Conservation (phyloP, 2,329 filamentous ascomycete species). For the Curvularia lunata region DNA sequence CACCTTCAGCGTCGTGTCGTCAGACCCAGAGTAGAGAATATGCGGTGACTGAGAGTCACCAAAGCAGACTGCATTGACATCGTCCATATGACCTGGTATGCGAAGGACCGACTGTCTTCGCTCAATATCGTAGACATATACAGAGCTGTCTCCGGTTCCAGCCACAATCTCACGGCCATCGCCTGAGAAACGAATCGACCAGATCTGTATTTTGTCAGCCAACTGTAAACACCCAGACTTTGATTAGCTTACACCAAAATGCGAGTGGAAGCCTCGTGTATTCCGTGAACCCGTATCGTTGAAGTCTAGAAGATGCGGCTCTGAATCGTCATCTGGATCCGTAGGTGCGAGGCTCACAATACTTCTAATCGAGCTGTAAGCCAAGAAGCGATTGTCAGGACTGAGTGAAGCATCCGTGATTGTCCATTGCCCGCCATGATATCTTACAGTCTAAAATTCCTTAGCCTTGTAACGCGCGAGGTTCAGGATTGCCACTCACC, state of each 20-base stretch:
- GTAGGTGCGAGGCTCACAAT: conserved; percentile 86
- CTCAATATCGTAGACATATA: conserved; percentile 94
- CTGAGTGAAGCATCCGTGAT: conserved; percentile 92
- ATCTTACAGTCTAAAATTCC: conserved; percentile 73
- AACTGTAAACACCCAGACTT: background rate
- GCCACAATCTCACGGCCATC: conserved; percentile 91
- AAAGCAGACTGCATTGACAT: conserved; percentile 97
- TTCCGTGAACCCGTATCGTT: conserved; percentile 55
- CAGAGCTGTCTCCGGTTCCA: conserved; percentile 77
- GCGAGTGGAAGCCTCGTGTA: conserved; percentile 47
- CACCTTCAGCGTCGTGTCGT: conserved; percentile 91
- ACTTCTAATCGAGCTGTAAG: conserved; percentile 87
- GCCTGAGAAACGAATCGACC: conserved; percentile 90
- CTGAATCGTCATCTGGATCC: conserved; percentile 79
- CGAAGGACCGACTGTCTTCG: conserved; percentile 74
- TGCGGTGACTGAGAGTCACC: conserved; percentile 88
- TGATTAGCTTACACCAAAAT: conserved; percentile 36
- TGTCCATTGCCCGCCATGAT: conserved; percentile 91
- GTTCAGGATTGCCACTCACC: conserved; percentile 52
- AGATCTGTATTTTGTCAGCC: conserved; percentile 62
- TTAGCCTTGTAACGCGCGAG: conserved; percentile 11
- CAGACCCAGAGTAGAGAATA: conserved; percentile 93
- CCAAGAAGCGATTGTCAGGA: conserved; percentile 89
- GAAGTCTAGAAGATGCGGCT: conserved; percentile 81
- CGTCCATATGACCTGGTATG: conserved; percentile 78